Evolutionary conservation across 83 land plant species (phyloP), one percentile per base, ranked within the genome.

Genomic region (Picea abies): DNA sequence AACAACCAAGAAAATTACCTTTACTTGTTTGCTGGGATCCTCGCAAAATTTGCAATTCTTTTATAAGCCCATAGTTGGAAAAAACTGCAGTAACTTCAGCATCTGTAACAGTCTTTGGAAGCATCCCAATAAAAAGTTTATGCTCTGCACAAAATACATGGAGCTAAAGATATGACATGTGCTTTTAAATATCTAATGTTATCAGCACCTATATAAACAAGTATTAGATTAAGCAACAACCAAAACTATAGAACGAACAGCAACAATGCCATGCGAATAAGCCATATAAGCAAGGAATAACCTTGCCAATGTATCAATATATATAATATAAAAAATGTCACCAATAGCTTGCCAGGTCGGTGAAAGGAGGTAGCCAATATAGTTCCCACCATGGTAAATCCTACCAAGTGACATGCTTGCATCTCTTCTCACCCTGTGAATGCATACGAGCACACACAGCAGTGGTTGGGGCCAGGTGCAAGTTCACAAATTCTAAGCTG

Each of bases 41-140:
- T 82, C 96, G 89, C 64, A 97, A 84, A 39, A 97, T 92, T 70
- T 92, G 94, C 66, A 97, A 81, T 77, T 97, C 99, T 84, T 91
- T 97, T 58, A 97, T 92, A 66, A 68, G 86, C 68, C 99, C 99
- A 90, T 88, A 94, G 10, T 82, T 77, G 25, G 96, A 87, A 83
- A 97, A 97, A 22, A 95, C 80, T 39, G 85, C 82, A 82, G 84
- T 84, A 17, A 97, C 88, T 70, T 97, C 99, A 81, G 90, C 87
- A 73, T 97, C 98, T 70, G 95, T 63, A 49, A 93, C 94, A 83
- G 89, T 85, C 86, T 95, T 95, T 64, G 98, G 99, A 47, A 97
- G 95, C 99, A 97, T 97, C 16, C 99, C 99, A 81, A 97, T 84
- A 83, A 97, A 97, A 78, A 97, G 96, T 79, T 97, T 97, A 92